These are phyloP conservation scores for Penicillium brasilianum DNA, from an alignment of 2,329 filamentous ascomycete genomes.

Conservation along the genomic window DNA sequence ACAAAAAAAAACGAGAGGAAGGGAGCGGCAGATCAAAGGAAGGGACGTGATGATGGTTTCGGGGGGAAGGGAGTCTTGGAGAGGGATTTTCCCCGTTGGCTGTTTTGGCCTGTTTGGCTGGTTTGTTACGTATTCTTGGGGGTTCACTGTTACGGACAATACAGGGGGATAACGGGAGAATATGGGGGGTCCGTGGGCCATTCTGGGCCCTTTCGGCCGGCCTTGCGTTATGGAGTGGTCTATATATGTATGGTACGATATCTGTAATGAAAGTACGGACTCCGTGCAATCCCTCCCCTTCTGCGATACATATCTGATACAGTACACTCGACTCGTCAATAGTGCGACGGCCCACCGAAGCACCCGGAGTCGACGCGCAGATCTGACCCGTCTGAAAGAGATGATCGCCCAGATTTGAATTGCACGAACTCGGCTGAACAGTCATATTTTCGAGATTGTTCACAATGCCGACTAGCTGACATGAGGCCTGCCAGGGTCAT, in stretches of 20 bases:
- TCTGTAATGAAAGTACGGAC: neutral
- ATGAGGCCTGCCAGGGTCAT: neutral
- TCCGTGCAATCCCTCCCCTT: neutral
- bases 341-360: constrained; percentile 11
- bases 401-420: neutral
- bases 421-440: neutral
- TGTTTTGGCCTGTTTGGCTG: constrained; percentile 9
- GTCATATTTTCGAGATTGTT: neutral
- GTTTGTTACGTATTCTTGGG: constrained; percentile 6
- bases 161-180: neutral
- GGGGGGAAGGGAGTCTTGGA: constrained; percentile 25
- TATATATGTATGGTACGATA: neutral
- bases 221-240: neutral
- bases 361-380: constrained; percentile 4
- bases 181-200: neutral
- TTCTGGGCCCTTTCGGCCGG: too few species aligned
- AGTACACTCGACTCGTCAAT: constrained; percentile 6
- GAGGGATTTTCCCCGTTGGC: constrained; percentile 26
- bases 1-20: constrained; percentile 21
- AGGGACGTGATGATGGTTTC: constrained; percentile 19
- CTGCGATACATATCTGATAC: neutral
- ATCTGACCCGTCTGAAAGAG: constrained; percentile 10
- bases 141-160: constrained; percentile 2
- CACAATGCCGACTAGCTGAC: neutral
- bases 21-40: constrained; percentile 21